Evolutionary conservation across 768 basidiomycete species (phyloP).

Genomic region (Boletus bicolor): DNA sequence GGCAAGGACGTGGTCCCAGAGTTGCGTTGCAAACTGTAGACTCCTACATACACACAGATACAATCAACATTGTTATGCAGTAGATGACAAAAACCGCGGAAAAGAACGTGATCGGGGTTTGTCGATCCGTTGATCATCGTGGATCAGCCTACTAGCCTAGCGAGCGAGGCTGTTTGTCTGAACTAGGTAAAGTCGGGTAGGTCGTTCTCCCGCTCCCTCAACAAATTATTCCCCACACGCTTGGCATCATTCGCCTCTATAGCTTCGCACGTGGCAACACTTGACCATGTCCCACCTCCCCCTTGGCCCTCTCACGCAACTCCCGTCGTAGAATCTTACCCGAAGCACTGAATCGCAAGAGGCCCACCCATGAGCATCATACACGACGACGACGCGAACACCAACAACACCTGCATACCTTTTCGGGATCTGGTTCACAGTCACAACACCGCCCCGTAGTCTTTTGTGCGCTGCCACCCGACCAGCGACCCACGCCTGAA

Average conservation of each 20-base stretch:
- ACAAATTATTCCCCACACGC: not conserved
- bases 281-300: conserved; percentile 40
- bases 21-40: conserved; percentile 24
- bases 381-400: not conserved
- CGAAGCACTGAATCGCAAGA: conserved; percentile 50
- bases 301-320: conserved; percentile 63
- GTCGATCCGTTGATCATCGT: not conserved
- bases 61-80: not conserved
- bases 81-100: not conserved
- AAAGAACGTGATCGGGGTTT: not conserved
- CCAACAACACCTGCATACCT: conserved; percentile 14
- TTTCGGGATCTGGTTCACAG: conserved; percentile 46
- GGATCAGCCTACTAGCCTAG: not conserved
- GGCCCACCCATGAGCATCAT: not conserved
- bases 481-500: conserved; percentile 63
- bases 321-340: conserved; percentile 86
- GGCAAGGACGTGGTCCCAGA: conserved; percentile 72
- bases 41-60: too few relatives aligned
- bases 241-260: not conserved
- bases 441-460: conserved; percentile 69
- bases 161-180: not conserved
- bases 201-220: not conserved
- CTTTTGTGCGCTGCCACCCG: conserved; percentile 75
- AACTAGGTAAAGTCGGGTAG: too few relatives aligned
- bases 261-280: conserved; percentile 16